Evolutionary conservation across 108 stramenopile species (phyloP).

Genomic region (Conticribra guillardii): DNA sequence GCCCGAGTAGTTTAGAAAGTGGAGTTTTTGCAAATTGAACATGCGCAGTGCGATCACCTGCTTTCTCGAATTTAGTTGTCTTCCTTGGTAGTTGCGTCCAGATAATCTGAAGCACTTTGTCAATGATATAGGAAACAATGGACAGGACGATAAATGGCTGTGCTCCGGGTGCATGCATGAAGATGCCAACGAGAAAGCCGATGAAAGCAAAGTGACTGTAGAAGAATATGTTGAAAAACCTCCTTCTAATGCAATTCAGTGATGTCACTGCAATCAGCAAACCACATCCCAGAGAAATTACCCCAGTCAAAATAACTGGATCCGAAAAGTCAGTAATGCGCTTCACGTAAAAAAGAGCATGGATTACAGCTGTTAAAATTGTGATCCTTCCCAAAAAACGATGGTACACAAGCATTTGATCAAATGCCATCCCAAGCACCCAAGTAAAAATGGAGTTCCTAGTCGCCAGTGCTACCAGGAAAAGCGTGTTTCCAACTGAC

Average conservation of each 20-base stretch:
- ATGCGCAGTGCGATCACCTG: slow-evolving; percentile 25
- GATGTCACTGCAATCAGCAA: slow-evolving; percentile 20
- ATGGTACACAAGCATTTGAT: slow-evolving; percentile 33
- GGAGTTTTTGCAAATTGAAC: slow-evolving; percentile 29
- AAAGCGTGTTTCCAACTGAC: slow-evolving; percentile 13
- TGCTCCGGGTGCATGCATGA: slow-evolving; percentile 24
- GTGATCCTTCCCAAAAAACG: slow-evolving; percentile 33
- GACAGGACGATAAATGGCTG: slow-evolving; percentile 26
- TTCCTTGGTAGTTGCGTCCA: slow-evolving; percentile 22
- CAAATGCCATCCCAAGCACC: slow-evolving; percentile 16
- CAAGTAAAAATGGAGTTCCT: slow-evolving; percentile 14
- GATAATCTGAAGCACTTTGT: slow-evolving; percentile 26
- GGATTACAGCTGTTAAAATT: slow-evolving; percentile 20
- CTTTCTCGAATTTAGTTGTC: slow-evolving; percentile 20
- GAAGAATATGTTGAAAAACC: slow-evolving; percentile 35
- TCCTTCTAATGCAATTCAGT: slow-evolving; percentile 27
- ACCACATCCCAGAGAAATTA: slow-evolving; percentile 18
- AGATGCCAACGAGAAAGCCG: slow-evolving; percentile 23
- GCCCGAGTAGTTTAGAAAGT: slow-evolving; percentile 10
- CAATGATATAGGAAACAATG: slow-evolving; percentile 9
- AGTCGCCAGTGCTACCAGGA: slow-evolving; percentile 1
- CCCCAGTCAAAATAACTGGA: slow-evolving; percentile 14
- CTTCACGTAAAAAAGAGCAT: slow-evolving; percentile 23
- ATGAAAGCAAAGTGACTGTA: slow-evolving; percentile 30
- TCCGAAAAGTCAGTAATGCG: slow-evolving; percentile 15